Base-by-base conservation (phyloP, 805 yeast species). In the Geotrichum ghanense region DNA sequence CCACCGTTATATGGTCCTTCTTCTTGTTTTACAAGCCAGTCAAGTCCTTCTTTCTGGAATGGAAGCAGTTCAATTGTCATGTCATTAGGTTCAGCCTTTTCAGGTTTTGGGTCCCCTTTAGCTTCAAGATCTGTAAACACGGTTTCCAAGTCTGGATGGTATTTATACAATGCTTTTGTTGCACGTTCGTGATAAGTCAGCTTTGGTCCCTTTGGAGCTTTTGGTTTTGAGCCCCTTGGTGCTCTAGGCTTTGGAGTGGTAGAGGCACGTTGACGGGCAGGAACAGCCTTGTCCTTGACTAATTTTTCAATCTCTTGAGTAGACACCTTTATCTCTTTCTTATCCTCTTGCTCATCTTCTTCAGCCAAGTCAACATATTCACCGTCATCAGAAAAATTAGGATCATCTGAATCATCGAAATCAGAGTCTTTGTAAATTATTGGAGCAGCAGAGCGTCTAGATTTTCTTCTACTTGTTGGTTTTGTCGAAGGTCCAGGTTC, bases 21-120 rank as follows among this genome's bases (percentile, higher is more conserved):
- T 59, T 90, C 97, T 65, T 90, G 97, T 43, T 77, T 72, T 12
- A 76, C 55, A 50, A 92, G 72, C 99, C 99, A 92, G 56, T 83
- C 76, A 43, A 92, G 69, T 17, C 98, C 98, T 67, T 92, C 99
- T 14, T 78, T 68, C 65, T 92, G 99, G 65, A 92, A 92, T 1
- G 97, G 97, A 23, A 92, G 69, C 34, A 92, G 64, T 23, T 71
- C 72, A 42, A 87, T 73, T 1, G 74, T 74, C 83, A 90, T 77
- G 7, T 83, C 88, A 1, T 68, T 72, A 0, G 98, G 97, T 10
- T 64, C 67, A 0, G 88, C 84, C 44, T 74, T 63, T 4, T 43
- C 50, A 10, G 43, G 52, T 35, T 26, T 43, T 6, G 47, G 58
- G 50, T 73, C 74, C 0, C 79, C 78, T 2, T 72, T 62, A 1